These are phyloP conservation scores for Tothia fuscella DNA, from an alignment of 2,329 filamentous ascomycete species.

Conservation along the genomic window DNA sequence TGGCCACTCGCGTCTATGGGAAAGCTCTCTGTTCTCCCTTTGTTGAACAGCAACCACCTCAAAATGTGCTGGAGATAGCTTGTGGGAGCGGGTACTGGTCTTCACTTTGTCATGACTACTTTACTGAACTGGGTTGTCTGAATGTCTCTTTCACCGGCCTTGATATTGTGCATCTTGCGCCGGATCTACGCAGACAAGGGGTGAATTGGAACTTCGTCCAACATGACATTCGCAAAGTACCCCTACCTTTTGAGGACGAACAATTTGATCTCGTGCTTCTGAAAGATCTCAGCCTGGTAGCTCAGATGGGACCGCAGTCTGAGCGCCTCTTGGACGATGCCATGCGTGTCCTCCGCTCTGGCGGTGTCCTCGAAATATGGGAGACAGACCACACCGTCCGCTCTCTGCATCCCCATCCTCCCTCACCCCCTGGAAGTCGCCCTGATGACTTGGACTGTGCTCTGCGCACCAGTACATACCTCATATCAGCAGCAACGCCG, in stretches of 20 bases:
- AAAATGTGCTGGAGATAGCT: conserved; percentile 70
- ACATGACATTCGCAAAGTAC: conserved; percentile 65
- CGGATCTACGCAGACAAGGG: conserved; percentile 53
- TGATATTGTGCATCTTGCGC: conserved; percentile 64
- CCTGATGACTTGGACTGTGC: conserved; percentile 53
- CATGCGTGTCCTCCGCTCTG: conserved; percentile 62
- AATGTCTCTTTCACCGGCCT: conserved; percentile 70
- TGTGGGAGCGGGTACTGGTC: conserved; percentile 89
- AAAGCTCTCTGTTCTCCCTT: conserved; percentile 63
- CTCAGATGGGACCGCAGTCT: conserved; percentile 44
- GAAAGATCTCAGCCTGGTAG: conserved; percentile 68
- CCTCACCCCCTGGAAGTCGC: conserved; percentile 38
- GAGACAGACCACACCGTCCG: conserved; percentile 77
- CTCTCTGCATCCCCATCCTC: conserved; percentile 68
- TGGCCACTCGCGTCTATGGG: conserved; percentile 71
- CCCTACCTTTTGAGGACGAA: conserved; percentile 65
- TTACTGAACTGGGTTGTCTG: conserved; percentile 53
- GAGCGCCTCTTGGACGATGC: conserved; percentile 56
- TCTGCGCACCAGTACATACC: conserved; percentile 64
- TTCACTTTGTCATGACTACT: conserved; percentile 72
- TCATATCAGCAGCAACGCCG: conserved; percentile 70
- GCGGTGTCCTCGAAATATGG: conserved; percentile 78
- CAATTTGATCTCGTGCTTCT: conserved; percentile 83
- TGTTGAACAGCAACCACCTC: conserved; percentile 55
- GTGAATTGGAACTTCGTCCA: conserved; percentile 84